Percentiles rank a stretch among this genome's conserved stretches.
phyloP scores from a whole-genome alignment of 768 basidiomycete genomes.

The button mushroom (Agaricus bisporus) region DNA sequence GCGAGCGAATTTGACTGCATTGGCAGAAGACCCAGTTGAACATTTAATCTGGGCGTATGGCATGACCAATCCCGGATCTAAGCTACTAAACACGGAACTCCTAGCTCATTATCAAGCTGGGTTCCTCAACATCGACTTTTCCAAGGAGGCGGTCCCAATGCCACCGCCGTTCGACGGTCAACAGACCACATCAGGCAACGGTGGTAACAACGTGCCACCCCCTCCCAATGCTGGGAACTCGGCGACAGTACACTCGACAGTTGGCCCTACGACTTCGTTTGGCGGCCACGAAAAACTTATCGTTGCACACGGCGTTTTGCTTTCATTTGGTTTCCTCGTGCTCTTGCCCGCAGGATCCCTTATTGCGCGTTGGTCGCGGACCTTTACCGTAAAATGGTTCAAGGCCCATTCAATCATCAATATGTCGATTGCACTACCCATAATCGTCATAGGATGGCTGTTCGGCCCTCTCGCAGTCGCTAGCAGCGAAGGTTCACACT shows the following conservation, averaged over 20 bases:
- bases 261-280: slow-evolving; percentile 7
- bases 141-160: slow-evolving; percentile 19
- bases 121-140: slow-evolving; percentile 27
- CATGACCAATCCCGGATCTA: slow-evolving; percentile 20
- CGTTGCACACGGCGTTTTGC: slow-evolving; percentile 46
- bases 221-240: neutral
- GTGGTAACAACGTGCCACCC: slow-evolving; percentile 6
- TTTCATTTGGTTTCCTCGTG: slow-evolving; percentile 50
- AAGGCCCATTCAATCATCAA: slow-evolving; percentile 47
- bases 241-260: neutral
- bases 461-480: slow-evolving; percentile 43
- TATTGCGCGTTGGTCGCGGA: slow-evolving; percentile 48
- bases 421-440: slow-evolving; percentile 39
- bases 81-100: slow-evolving; percentile 7
- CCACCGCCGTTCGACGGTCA: neutral
- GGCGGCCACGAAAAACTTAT: slow-evolving; percentile 32
- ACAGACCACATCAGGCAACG: slow-evolving; percentile 7
- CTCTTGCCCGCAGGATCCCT: slow-evolving; percentile 49
- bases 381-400: slow-evolving; percentile 49
- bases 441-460: slow-evolving; percentile 42
- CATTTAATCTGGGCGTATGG: slow-evolving; percentile 38
- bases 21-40: slow-evolving; percentile 21
- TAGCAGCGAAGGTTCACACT: slow-evolving; percentile 34
- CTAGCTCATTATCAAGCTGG: slow-evolving; percentile 22
- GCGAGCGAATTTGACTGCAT: slow-evolving; percentile 29